Percentiles rank a stretch among this genome's conserved stretches.
These are phyloP conservation scores for Sugiyamaella castrensis DNA, from an alignment of 1,139 yeast species.

Conservation along the genomic window DNA sequence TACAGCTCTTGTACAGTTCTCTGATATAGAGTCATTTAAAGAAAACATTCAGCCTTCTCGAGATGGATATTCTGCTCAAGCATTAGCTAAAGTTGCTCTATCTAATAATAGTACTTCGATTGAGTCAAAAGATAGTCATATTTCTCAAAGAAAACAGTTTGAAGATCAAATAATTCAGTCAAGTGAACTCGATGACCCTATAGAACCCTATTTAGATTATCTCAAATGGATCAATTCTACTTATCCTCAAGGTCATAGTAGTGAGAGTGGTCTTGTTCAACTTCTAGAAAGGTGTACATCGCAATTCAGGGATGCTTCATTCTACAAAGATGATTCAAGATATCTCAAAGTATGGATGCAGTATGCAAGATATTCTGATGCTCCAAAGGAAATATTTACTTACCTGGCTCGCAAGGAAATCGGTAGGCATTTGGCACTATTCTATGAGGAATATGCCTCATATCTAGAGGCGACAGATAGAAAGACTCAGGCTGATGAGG, in stretches of 20 bases:
- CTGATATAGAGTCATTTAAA: slow-evolving; percentile 61
- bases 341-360: slow-evolving; percentile 79
- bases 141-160: slow-evolving; percentile 34
- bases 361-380: slow-evolving; percentile 64
- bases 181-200: slow-evolving; percentile 76
- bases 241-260: slow-evolving; percentile 65
- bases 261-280: slow-evolving; percentile 63
- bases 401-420: slow-evolving; percentile 73
- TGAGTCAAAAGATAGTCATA: slow-evolving; percentile 19
- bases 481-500: slow-evolving; percentile 57
- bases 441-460: slow-evolving; percentile 77
- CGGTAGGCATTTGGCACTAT: slow-evolving; percentile 64
- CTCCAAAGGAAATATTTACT: slow-evolving; percentile 68
- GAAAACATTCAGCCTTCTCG: slow-evolving; percentile 73
- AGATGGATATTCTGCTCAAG: slow-evolving; percentile 68
- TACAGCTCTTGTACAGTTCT: slow-evolving; percentile 1
- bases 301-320: slow-evolving; percentile 58
- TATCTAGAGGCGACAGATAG: slow-evolving; percentile 55
- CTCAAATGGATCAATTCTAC: slow-evolving; percentile 66
- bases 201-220: slow-evolving; percentile 68
- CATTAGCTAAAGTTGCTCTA: slow-evolving; percentile 49
- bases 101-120: slow-evolving; percentile 17
- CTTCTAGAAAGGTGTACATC: slow-evolving; percentile 72
- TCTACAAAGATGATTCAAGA: slow-evolving; percentile 78
- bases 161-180: slow-evolving; percentile 47